Base-by-base conservation (phyloP, 2,329 filamentous ascomycete genomes). In the Penicillium sp. region DNA sequence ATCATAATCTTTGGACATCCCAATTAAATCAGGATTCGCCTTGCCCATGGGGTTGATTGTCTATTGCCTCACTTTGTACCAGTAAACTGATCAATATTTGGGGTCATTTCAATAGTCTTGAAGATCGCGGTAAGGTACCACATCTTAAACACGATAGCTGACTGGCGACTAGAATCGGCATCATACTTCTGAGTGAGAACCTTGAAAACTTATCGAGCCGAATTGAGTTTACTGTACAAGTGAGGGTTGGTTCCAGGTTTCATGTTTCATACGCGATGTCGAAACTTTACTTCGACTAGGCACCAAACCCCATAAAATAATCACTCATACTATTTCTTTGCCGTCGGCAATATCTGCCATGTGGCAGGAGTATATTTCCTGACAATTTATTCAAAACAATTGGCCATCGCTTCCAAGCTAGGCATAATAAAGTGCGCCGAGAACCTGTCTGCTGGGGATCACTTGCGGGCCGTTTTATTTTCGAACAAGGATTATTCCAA, bases 311-410 rank as follows among this genome's bases (percentile, higher is more conserved):
- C 19, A 22, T 14, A 22, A 33, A 24, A 41, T 39, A 50, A 39
- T 39, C 48, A 13, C 22, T 50, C 48, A 41, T 48, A 24, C 8
- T 10, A 13, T 29, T 10, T 27, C 4, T 21, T 47, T 2, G 10
- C 39, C 29, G 14, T 44, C 26, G 26, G n/a, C 14, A 52, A 37
- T 14, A 33, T 26, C 27, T 33, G 16, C 49, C 26, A 44, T 27
- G 26, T 22, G 29, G 21, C 22, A 22, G 11, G 13, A 11, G 8
- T 48, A 31, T 35, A 48, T 35, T 22, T 35, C 33, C 45, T 58
- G 37, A 48, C 22, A 55, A 31, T 55, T 43, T 31, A 60, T 59
- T 37, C 54, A 52, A 55, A 53, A 43, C 44, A 31, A 48, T 55
- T 60, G 55, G 55, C 39, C 35, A 39, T 52, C 22, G 16, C n/a